These are phyloP conservation scores for Globisporangium cystogenes DNA, from an alignment of 352 stramenopile species.

Conservation along the genomic window DNA sequence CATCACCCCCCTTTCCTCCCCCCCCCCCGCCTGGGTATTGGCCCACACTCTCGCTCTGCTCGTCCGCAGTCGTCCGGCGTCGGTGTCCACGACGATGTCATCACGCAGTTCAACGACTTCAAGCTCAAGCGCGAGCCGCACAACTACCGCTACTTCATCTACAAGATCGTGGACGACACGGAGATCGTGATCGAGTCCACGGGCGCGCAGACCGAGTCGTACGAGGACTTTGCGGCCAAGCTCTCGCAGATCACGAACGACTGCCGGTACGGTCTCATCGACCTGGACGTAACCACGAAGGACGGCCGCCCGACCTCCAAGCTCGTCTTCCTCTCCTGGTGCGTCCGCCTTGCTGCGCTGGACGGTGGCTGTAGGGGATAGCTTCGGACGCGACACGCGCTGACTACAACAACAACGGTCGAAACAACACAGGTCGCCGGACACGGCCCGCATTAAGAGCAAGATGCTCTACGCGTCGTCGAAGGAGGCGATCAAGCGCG, in stretches of 20 bases:
- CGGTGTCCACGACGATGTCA: constrained; percentile 89
- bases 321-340: constrained; percentile 91
- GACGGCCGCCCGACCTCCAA: constrained; percentile 88
- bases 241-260: constrained; percentile 68
- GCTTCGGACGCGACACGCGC: no score
- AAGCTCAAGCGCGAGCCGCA: constrained; percentile 92
- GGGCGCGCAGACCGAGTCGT: constrained; percentile 69
- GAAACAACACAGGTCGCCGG: constrained; percentile 90
- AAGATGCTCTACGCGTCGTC: constrained; percentile 96
- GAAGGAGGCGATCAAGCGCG: constrained; percentile 93
- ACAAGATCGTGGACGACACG: constrained; percentile 92
- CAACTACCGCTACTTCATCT: constrained; percentile 95
- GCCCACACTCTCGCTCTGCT: not conserved
- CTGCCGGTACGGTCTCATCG: constrained; percentile 87
- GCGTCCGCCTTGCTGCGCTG: no score
- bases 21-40: not conserved
- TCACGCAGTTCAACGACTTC: constrained; percentile 93
- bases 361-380: no score
- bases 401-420: no score
- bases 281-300: constrained; percentile 87
- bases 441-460: constrained; percentile 88
- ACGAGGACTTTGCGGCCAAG: constrained; percentile 86
- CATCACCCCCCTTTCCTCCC: not conserved
- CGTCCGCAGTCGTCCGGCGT: constrained; percentile 88
- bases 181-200: constrained; percentile 92